These are phyloP conservation scores for Lactarius psammicola DNA, from an alignment of 768 basidiomycete genomes.

Conservation along the genomic window DNA sequence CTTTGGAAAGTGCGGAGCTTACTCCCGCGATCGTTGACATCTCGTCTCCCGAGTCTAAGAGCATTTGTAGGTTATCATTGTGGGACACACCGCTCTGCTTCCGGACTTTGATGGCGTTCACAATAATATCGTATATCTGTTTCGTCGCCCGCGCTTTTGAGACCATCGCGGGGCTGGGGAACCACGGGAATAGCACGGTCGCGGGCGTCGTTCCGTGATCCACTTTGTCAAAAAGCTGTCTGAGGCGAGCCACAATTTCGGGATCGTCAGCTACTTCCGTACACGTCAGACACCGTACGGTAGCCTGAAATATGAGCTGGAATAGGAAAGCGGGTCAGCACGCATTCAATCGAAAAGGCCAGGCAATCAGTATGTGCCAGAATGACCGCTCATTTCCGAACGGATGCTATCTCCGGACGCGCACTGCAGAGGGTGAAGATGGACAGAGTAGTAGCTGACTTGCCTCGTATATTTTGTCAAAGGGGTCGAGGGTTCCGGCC, in stretches of 20 bases:
- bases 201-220: slow-evolving; percentile 71
- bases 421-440: not conserved
- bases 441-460: slow-evolving; percentile 28
- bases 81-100: slow-evolving; percentile 53
- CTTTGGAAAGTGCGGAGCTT: slow-evolving; percentile 32
- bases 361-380: not conserved
- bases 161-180: slow-evolving; percentile 71
- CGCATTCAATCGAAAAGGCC: not conserved
- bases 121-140: slow-evolving; percentile 69
- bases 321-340: slow-evolving; percentile 9
- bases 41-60: slow-evolving; percentile 69
- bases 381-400: slow-evolving; percentile 15
- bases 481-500: slow-evolving; percentile 67
- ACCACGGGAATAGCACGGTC: slow-evolving; percentile 72
- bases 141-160: slow-evolving; percentile 71
- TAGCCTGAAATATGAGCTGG: slow-evolving; percentile 67
- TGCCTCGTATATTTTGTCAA: slow-evolving; percentile 67
- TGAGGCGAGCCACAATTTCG: slow-evolving; percentile 57
- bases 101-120: slow-evolving; percentile 54
- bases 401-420: slow-evolving; percentile 11
- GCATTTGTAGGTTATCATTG: slow-evolving; percentile 71
- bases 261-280: slow-evolving; percentile 70
- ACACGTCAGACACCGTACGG: slow-evolving; percentile 63
- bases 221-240: slow-evolving; percentile 62
- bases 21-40: slow-evolving; percentile 68